Percentiles rank a stretch among this genome's conserved stretches.
phyloP scores from a whole-genome alignment of 225 moss, liverwort and hornwort species.

The Physcomitrium patens region DNA sequence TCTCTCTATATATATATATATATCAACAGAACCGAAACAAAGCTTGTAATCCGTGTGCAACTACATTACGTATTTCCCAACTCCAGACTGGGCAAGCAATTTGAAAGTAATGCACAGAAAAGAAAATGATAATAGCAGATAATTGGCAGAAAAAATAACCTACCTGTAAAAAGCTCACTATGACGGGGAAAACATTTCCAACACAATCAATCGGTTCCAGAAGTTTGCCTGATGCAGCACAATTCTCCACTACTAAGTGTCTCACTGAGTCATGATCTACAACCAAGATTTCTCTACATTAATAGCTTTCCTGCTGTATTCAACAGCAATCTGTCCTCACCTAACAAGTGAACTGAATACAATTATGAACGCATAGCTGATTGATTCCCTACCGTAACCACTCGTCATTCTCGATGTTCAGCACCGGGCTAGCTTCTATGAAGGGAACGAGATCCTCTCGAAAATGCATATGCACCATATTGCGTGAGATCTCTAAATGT shows the following conservation, averaged over 20 bases:
- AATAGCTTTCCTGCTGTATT: neutral
- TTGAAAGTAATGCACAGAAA: neutral
- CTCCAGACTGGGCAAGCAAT: neutral
- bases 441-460: no score
- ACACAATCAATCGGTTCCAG: constrained; percentile 90
- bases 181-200: constrained; percentile 87
- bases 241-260: constrained; percentile 93
- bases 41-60: neutral
- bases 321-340: neutral
- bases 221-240: constrained; percentile 90
- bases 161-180: constrained; percentile 95
- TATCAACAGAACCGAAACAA: constrained; percentile 2
- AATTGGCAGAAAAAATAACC: constrained; percentile 11
- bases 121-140: neutral
- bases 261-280: constrained; percentile 99
- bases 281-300: constrained; percentile 22
- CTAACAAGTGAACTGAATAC: no score
- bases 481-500: no score
- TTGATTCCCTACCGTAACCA: no score
- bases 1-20: no score
- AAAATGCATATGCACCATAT: no score
- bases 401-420: no score
- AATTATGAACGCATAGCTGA: no score
- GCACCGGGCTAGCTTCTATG: no score
- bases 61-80: constrained; percentile 1